Conservation (phyloP, 768 basidiomycete genomes). For the Leccinum sublutescens region DNA sequence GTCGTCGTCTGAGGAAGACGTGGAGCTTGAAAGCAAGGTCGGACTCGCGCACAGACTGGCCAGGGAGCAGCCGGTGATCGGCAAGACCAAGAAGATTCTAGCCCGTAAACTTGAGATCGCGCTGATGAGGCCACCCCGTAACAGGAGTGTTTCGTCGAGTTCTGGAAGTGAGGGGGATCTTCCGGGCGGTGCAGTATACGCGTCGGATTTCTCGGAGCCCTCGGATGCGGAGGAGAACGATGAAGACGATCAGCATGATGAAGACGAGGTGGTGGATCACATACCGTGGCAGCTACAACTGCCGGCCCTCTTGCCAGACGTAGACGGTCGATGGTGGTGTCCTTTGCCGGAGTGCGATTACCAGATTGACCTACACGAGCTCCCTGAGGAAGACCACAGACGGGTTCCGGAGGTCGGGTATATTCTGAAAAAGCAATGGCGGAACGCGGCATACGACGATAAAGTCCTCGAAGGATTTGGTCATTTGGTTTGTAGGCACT, state of each 20-base stretch:
- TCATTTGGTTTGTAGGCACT: constrained; percentile 28
- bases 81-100: constrained; percentile 20
- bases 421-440: constrained; percentile 37
- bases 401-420: constrained; percentile 21
- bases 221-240: constrained; percentile 46
- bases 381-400: constrained; percentile 34
- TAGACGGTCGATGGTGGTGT: constrained; percentile 54
- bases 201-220: constrained; percentile 56
- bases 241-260: constrained; percentile 23
- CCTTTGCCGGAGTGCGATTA: constrained; percentile 42
- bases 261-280: constrained; percentile 23
- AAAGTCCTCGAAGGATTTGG: constrained; percentile 23
- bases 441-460: constrained; percentile 33
- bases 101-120: constrained; percentile 23
- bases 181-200: constrained; percentile 37
- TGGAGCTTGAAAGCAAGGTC: neutral
- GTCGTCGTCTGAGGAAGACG: constrained; percentile 12
- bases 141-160: constrained; percentile 9
- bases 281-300: constrained; percentile 39
- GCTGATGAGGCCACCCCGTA: constrained; percentile 1
- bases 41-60: constrained; percentile 10
- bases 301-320: constrained; percentile 40
- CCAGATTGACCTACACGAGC: constrained; percentile 45
- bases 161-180: constrained; percentile 23
- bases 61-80: constrained; percentile 28